phyloP scores from a whole-genome alignment of 495 filamentous ascomycete genomes.

The Aspergillus sclerotiicarbonarius region DNA sequence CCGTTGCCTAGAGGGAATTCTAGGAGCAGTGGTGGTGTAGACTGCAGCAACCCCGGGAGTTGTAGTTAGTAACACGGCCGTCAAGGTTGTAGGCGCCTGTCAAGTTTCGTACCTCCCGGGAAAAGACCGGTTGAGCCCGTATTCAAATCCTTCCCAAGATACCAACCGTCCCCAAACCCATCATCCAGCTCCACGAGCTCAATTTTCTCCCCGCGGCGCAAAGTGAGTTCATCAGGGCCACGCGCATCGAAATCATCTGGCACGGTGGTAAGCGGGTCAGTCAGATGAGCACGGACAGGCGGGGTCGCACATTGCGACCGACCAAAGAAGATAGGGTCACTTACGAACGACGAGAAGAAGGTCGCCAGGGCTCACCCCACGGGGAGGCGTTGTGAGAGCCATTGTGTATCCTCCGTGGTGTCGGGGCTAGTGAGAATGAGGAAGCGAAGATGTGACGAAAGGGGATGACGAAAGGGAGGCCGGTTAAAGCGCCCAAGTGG shows the following conservation, averaged over 20 bases:
- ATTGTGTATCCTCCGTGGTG: slow-evolving; percentile 22
- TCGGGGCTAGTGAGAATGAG: background rate
- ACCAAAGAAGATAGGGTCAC: slow-evolving; percentile 32
- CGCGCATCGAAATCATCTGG: slow-evolving; percentile 83
- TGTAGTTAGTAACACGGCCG: background rate
- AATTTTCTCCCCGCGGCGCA: slow-evolving; percentile 84
- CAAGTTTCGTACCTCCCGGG: slow-evolving; percentile 67
- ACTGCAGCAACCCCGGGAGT: slow-evolving; percentile 17
- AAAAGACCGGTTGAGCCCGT: slow-evolving; percentile 81
- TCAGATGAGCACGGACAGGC: slow-evolving; percentile 7
- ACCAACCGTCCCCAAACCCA: slow-evolving; percentile 98
- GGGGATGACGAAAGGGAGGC: slow-evolving; percentile 11
- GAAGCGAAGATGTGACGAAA: slow-evolving; percentile 8
- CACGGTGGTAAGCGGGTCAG: slow-evolving; percentile 13
- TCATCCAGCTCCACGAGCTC: slow-evolving; percentile 93
- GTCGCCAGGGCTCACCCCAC: slow-evolving; percentile 59
- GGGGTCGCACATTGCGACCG: slow-evolving; percentile 17
- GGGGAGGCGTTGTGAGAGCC: slow-evolving; percentile 39
- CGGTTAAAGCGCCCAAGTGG: background rate
- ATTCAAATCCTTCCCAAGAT: slow-evolving; percentile 74
- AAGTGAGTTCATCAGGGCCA: slow-evolving; percentile 86
- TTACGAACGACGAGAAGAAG: slow-evolving; percentile 76
- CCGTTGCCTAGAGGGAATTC: slow-evolving; percentile 12
- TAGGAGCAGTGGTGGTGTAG: slow-evolving; percentile 36
- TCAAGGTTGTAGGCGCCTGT: background rate